phyloP scores from a whole-genome alignment of 2,329 filamentous ascomycete species.

The Incumbomyces delicatus region DNA sequence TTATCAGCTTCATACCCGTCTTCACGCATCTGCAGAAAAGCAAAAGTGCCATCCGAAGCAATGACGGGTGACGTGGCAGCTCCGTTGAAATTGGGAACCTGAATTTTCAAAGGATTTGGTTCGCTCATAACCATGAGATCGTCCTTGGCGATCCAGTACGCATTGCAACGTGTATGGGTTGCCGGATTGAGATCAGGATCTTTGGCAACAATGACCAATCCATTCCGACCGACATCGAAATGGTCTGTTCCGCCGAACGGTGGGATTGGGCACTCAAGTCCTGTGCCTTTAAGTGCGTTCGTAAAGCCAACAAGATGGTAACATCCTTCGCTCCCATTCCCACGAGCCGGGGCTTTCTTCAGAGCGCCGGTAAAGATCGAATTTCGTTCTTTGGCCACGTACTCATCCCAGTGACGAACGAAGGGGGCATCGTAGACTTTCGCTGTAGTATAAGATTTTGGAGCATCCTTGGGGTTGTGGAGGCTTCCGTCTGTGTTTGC shows the following conservation, averaged over 20 bases:
- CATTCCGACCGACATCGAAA: conserved; percentile 37
- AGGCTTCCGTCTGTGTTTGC: conserved; percentile 39
- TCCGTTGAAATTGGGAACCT: conserved; percentile 28
- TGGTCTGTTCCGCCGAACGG: conserved; percentile 38
- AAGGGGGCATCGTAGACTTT: conserved; percentile 42
- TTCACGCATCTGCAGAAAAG: conserved; percentile 33
- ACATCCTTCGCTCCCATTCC: conserved; percentile 28
- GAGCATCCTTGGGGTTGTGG: conserved; percentile 41
- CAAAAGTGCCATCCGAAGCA: conserved; percentile 35
- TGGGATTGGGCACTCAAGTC: conserved; percentile 39
- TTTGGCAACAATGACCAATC: conserved; percentile 32
- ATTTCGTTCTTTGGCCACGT: conserved; percentile 39
- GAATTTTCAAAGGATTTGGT: conserved; percentile 25
- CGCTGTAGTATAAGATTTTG: conserved; percentile 37
- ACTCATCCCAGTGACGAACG: conserved; percentile 46
- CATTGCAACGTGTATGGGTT: conserved; percentile 36
- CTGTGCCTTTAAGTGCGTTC: conserved; percentile 32
- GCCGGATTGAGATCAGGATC: conserved; percentile 37
- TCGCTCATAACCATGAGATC: conserved; percentile 30
- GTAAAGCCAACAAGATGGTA: conserved; percentile 31
- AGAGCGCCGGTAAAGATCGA: conserved; percentile 42
- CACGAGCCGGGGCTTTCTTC: conserved; percentile 29
- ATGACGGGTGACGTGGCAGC: conserved; percentile 37
- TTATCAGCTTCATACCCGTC: conserved; percentile 41
- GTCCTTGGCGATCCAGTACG: conserved; percentile 36